Evolutionary conservation across 78 protist species (phyloP), one percentile per base, ranked within the genome.

Genomic region (Pelomyxa schiedti): DNA sequence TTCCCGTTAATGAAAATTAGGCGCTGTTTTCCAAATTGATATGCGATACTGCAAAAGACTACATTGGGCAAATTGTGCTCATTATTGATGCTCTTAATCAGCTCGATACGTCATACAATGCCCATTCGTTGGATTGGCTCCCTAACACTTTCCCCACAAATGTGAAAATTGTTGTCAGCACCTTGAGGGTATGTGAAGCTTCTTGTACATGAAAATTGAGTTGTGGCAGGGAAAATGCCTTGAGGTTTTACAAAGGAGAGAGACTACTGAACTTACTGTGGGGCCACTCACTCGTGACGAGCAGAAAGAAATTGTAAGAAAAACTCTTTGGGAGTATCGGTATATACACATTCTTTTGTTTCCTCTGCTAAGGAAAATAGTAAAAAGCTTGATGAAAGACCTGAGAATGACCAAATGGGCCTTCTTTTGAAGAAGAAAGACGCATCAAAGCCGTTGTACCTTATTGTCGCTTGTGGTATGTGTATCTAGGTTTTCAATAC

Each of bases 21-120:
- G 58, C 58, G 58, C 58, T 47, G 58, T 47, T 47, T 16, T 16
- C 58, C 32, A 16, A 16, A 16, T 39, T 86, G 58, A 16, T 47
- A 16, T 16, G 16, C 32, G 58, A 47, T 16, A 16, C 32, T 39
- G 32, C 76, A 0, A 47, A 67, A 67, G 40, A 75, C 28, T 77
- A 77, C n/a, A 30, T 30, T 8, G 81, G 77, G 3, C 67, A 77
- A 8, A 24, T 86, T 4, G 8, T 86, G 0, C 1, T 88, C 1
- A 37, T 86, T 2, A 38, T 86, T 67, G 92, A 88, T 68, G 92
- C 84, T 8, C 38, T 88, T 1, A 86, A 88, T 66, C 74, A 69
- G 39, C 64, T 88, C 5, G 80, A 66, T 26, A 40, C 28, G 36
- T 30, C 36, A 42, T 69, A 82, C 58, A 26, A 47, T 26, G 90